Conservation (phyloP, 1,284 basidiomycete species). For the Mycena sp. region DNA sequence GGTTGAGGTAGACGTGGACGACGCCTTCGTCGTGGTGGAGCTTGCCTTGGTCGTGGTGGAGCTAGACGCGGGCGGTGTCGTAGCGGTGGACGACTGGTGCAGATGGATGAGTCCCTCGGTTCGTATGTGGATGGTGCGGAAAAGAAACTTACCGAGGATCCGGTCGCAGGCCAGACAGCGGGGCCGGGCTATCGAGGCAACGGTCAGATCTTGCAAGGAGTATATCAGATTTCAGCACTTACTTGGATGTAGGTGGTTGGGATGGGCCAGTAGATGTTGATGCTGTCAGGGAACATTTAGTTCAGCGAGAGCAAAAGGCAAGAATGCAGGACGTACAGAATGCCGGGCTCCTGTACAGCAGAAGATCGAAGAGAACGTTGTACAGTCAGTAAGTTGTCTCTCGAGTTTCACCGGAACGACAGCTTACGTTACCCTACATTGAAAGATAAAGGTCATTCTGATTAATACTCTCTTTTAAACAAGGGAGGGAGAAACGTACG, state of each 20-base stretch:
- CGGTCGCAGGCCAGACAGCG: not conserved
- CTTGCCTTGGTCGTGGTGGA: not conserved
- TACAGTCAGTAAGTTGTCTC: not conserved
- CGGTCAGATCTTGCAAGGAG: not conserved
- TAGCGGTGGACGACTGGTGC: not conserved
- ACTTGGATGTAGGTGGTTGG: conserved; percentile 6
- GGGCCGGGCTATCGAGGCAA: not conserved
- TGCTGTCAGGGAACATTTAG: not conserved
- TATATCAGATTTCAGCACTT: not conserved
- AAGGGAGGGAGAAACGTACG: no score
- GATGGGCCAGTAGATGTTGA: conserved; percentile 15
- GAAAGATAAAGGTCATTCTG: no score
- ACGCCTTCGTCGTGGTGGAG: not conserved
- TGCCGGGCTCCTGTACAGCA: not conserved
- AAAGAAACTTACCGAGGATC: not conserved
- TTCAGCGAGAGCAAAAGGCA: no score
- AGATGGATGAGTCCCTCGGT: not conserved
- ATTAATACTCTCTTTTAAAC: no score
- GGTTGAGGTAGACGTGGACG: not conserved
- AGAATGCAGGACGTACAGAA: not conserved
- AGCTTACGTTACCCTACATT: conserved; percentile 2
- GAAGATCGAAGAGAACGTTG: not conserved
- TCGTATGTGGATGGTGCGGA: no score
- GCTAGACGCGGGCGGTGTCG: not conserved
- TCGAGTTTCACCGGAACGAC: not conserved